Base-by-base conservation (phyloP, 2,329 filamentous ascomycete species). In the Fusarium sp. region DNA sequence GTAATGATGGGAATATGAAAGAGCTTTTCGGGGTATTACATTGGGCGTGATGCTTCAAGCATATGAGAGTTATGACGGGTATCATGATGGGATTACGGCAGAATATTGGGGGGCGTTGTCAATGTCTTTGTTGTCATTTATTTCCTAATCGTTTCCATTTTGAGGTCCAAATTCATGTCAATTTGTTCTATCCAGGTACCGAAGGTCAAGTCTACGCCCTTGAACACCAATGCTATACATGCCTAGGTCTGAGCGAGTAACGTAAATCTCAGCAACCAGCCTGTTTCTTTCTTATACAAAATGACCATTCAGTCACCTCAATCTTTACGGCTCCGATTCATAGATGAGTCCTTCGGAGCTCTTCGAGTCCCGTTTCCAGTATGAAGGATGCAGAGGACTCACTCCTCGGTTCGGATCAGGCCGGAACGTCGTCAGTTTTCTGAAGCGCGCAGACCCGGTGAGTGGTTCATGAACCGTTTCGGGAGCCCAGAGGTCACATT, bases 41-140 rank as follows among this genome's bases (percentile, higher is more conserved):
- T 29, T 80, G 27, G 57, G 70, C 4, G 63, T 77, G 10, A 70
- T 80, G 7, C 78, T 77, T 51, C 31, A 29, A 19, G 11, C 65
- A 23, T 70, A 27, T 19, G 19, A 45, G 57, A 58, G 29, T 48
- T 45, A 29, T 35, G 23, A 35, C 15, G 37, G 42, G 38, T n/a
- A 35, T 23, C 39, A 60, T 16, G 35, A 39, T 54, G 42, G 23
- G 23, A 4, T 23, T 45, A 45, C 12, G 14, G 38, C 38, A 25
- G 23, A 15, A 19, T 42, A 31, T 21, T 45, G 37, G 59, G 37
- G 51, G 46, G 41, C 46, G 23, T 45, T 58, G 10, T 39, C 21
- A 21, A 33, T 31, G n/a, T 10, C 18, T 45, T 19, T 41, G 4
- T 27, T 41, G 19, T 42, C 9, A n/a, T 27, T 60, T 25, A 12